Evolutionary conservation across 2,329 filamentous ascomycete genomes (phyloP), one percentile per base, ranked within the genome.

Genomic region (Ilyonectria destructans): DNA sequence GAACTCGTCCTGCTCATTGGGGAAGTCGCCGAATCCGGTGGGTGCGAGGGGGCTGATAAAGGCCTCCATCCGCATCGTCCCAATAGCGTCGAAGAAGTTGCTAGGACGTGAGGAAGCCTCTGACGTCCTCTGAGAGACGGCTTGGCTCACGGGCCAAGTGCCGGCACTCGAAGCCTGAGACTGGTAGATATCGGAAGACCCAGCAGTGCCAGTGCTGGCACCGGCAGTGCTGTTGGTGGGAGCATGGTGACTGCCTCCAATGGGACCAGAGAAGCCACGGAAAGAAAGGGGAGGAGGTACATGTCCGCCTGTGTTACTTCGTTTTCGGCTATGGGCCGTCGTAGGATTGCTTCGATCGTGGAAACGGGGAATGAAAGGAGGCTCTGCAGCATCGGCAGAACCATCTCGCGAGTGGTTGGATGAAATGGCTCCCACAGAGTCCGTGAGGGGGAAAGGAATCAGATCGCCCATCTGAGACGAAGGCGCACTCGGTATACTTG

Each of bases 31-130:
- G 59, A 85, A 82, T 31, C 83, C 82, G 2, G 82, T 82, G 68
- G 85, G 84, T 1, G 87, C 84, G 12, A 91, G 79, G 0, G 90
- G 90, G 74, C 86, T 90, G 73, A 99, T 97, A 80, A 98, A 99
- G 0, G 96, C 96, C 80, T 98, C 96, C 96, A 99, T 98, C 31
- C 96, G 90, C 54, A 98, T 90, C 2, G 95, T 98, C 1, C 95
- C 95, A 65, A 97, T 92, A 1, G 93, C 93, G 74, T 97, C 95
- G 77, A 96, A 96, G 83, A 96, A 95, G 79, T 90, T 90, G 65
- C 83, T 83, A 1, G 84, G 82, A 6, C 82, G 79, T 10, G 85
- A 87, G 1, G 87, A 89, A 3, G 86, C 85, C 68, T 90, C 88
- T 0, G 87, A 88, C 3, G 86, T 87, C n/a, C 86, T 83, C 67